Base-by-base conservation (phyloP, 805 yeast species). In the Metschnikowia chrysomelidarum region DNA sequence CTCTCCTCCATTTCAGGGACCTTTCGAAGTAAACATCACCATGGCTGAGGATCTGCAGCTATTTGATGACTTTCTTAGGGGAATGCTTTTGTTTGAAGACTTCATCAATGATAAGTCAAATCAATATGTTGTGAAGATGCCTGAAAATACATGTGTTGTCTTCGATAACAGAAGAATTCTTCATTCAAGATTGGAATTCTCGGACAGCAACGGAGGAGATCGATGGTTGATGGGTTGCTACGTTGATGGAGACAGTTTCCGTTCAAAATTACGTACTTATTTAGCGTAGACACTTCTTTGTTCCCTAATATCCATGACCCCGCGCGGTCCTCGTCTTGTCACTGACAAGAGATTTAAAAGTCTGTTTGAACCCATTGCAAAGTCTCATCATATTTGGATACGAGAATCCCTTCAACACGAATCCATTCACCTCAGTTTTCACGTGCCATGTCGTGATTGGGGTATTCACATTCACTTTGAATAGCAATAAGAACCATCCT, bases 351-450 rank as follows among this genome's bases (percentile, higher is more conserved):
- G 62, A 53, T 54, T 67, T 68, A 51, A 62, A 66, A 8, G 69
- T 62, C 44, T 81, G 83, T 69, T 93, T 93, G 79, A 93, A 93
- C 12, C 99, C 99, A 54, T 93, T 93, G 67, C 96, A 85, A 51
- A 93, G 72, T 39, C 82, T 76, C 44, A 78, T 78, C 71, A 91
- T 88, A 59, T 84, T 88, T n/a, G 96, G 91, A 57, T 93, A 93
- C 19, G 79, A 75, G 54, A 84, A 86, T 11, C 81, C 81, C 56
- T 79, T 80, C 56, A 93, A 68, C 53, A 78, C 80, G 54, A 77
- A 91, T 3, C 98, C 98, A 40, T 81, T 82, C 18, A 93, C 88
- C 35, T 84, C 81, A n/a, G 87, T 87, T 60, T 80, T 83, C 25
- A 93, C 96, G 53, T 87, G 86, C 95, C 97, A 87, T 3, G 87